These are phyloP conservation scores for Leucogyrophana mollusca DNA, from an alignment of 768 basidiomycete genomes.

Conservation along the genomic window DNA sequence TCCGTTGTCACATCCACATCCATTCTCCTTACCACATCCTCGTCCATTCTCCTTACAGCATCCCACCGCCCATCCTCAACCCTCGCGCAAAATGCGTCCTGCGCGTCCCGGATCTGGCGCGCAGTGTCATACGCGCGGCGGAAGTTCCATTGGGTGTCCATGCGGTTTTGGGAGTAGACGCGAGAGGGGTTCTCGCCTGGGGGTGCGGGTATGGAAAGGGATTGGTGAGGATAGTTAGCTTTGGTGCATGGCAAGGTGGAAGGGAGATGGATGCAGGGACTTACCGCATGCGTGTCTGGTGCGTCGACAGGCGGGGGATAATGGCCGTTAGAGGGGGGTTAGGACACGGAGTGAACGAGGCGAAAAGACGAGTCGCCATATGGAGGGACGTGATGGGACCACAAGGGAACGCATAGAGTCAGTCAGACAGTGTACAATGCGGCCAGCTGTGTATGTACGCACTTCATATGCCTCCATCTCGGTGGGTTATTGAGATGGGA, in stretches of 20 bases:
- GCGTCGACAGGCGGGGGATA: no score
- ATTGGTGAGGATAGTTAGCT: not conserved
- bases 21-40: no score
- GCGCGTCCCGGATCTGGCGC: slow-evolving; percentile 59
- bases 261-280: not conserved
- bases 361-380: no score
- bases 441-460: not conserved
- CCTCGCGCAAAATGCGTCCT: slow-evolving; percentile 69
- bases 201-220: not conserved
- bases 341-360: not conserved
- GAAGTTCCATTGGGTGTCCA: slow-evolving; percentile 79
- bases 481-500: slow-evolving; percentile 17
- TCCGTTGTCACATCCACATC: no score
- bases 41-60: slow-evolving; percentile 35
- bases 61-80: slow-evolving; percentile 49
- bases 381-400: no score
- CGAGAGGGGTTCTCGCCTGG: slow-evolving; percentile 34
- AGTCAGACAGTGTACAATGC: no score
- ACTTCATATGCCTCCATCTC: slow-evolving; percentile 30
- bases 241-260: no score
- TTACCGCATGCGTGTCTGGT: slow-evolving; percentile 44
- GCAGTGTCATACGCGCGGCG: slow-evolving; percentile 81
- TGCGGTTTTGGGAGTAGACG: slow-evolving; percentile 51
- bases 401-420: no score
- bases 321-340: no score